These are phyloP conservation scores for Alternaria tenuissima DNA, from an alignment of 2,329 filamentous ascomycete species.

Conservation along the genomic window DNA sequence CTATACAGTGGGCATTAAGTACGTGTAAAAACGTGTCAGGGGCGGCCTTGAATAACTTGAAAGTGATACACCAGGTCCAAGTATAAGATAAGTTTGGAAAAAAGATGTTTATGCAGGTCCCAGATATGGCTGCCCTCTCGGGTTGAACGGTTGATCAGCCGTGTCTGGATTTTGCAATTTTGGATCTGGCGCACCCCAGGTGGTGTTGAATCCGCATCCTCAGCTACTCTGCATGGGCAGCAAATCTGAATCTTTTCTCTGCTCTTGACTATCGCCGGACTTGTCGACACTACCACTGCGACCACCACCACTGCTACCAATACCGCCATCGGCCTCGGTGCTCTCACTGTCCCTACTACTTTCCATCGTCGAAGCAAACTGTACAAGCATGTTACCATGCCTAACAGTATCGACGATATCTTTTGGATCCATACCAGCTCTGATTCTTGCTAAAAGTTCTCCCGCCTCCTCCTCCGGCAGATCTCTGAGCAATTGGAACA, in stretches of 20 bases:
- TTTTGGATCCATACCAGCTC: slow-evolving; percentile 24
- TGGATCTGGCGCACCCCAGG: not conserved
- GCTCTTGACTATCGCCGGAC: not conserved
- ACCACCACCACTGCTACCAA: not conserved
- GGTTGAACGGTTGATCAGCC: not conserved
- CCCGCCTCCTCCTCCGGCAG: slow-evolving; percentile 20
- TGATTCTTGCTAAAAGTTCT: slow-evolving; percentile 20
- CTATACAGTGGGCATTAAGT: not conserved
- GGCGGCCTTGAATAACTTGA: not conserved
- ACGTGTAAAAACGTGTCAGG: too few species aligned
- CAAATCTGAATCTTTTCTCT: not conserved
- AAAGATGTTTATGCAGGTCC: not conserved
- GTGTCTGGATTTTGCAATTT: not conserved
- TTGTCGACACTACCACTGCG: not conserved
- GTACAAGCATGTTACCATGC: slow-evolving; percentile 27
- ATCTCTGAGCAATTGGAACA: slow-evolving; percentile 24
- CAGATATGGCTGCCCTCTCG: not conserved
- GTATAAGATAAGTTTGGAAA: not conserved
- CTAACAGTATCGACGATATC: slow-evolving; percentile 24
- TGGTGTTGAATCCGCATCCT: not conserved
- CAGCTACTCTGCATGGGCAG: not conserved
- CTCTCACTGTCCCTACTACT: not conserved
- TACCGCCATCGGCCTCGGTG: not conserved
- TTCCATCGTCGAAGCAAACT: slow-evolving; percentile 14
- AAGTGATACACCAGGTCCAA: not conserved